Evolutionary conservation across 805 yeast genomes (phyloP).

Genomic region (Saccharomycopsis capsularis): DNA sequence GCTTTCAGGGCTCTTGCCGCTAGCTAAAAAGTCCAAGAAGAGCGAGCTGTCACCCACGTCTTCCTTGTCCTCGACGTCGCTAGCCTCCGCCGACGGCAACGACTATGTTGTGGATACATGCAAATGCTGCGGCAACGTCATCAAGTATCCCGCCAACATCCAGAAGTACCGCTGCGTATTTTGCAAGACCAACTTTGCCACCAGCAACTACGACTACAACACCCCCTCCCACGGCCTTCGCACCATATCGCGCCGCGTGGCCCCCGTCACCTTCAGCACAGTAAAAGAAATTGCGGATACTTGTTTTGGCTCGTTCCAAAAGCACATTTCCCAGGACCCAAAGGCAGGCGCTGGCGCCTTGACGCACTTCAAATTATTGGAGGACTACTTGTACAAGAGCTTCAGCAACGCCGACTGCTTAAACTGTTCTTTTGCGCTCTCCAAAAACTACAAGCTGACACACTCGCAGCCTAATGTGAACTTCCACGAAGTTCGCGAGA

Average conservation of each 20-base stretch:
- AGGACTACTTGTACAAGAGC: constrained; percentile 36
- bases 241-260: constrained; percentile 18
- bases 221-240: constrained; percentile 14
- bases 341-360: constrained; percentile 18
- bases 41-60: constrained; percentile 13
- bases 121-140: constrained; percentile 41
- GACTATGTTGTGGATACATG: constrained; percentile 27
- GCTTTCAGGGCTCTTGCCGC: not conserved
- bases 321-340: constrained; percentile 6
- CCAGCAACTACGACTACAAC: constrained; percentile 18
- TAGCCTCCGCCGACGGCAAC: constrained; percentile 3
- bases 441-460: constrained; percentile 21
- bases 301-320: constrained; percentile 27
- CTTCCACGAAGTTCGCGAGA: constrained; percentile 37
- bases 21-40: not conserved
- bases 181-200: constrained; percentile 34
- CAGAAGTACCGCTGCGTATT: constrained; percentile 50
- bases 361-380: constrained; percentile 43
- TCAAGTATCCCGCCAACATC: constrained; percentile 33
- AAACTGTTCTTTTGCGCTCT: constrained; percentile 44
- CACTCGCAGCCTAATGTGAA: constrained; percentile 45
- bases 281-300: constrained; percentile 32
- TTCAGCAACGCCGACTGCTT: constrained; percentile 44
- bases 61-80: constrained; percentile 16
- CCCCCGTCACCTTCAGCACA: constrained; percentile 28